phyloP scores from a whole-genome alignment of 2,329 filamentous ascomycete genomes.

The Sarocladium strictum region DNA sequence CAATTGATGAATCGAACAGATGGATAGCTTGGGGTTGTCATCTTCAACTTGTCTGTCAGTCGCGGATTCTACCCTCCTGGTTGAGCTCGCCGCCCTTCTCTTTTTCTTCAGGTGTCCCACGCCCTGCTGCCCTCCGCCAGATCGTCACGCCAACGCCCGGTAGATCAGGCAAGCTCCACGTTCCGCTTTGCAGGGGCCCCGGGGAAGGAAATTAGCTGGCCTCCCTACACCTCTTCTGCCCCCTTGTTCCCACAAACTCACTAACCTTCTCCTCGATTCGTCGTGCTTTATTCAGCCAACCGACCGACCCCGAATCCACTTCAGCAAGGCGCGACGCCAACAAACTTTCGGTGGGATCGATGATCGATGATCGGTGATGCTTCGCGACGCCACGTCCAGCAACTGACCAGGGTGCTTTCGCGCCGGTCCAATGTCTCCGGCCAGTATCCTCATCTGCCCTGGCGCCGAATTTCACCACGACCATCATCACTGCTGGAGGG shows the following conservation, averaged over 20 bases:
- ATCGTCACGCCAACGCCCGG: slow-evolving; percentile 7
- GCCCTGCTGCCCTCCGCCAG: neutral
- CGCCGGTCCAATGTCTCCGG: slow-evolving; percentile 2
- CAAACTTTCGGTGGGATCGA: neutral
- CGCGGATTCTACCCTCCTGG: too few species aligned
- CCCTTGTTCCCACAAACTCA: neutral
- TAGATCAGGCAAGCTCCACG: slow-evolving; percentile 7
- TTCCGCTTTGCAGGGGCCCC: neutral
- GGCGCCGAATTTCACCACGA: neutral
- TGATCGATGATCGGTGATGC: slow-evolving; percentile 8
- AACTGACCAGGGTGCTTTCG: neutral
- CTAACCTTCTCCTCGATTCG: neutral
- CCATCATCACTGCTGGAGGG: neutral
- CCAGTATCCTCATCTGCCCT: slow-evolving; percentile 2
- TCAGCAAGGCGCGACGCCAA: neutral
- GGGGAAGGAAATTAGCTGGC: slow-evolving; percentile 5
- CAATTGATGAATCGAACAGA: too few species aligned
- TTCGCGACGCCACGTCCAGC: neutral
- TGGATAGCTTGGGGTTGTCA: too few species aligned
- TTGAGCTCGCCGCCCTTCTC: neutral
- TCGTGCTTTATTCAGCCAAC: neutral
- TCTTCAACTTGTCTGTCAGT: neutral
- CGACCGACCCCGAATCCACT: too few species aligned
- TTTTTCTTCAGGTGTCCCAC: neutral
- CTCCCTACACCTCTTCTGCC: neutral